Base-by-base conservation (phyloP, 2,329 filamentous ascomycete species). In the Cytospora leucostoma region DNA sequence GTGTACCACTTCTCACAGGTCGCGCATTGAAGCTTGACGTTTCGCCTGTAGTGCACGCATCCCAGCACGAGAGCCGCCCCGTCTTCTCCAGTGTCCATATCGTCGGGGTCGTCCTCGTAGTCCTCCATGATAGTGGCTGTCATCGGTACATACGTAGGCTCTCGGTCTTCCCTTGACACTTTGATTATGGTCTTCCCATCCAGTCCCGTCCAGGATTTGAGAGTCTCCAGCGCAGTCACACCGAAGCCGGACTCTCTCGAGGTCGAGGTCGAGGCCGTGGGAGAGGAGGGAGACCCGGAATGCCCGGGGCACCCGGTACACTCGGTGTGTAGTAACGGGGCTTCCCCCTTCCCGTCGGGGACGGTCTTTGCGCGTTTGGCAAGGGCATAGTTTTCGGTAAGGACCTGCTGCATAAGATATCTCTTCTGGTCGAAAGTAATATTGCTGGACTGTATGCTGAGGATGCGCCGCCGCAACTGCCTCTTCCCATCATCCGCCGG, bases 21-120 rank as follows among this genome's bases (percentile, higher is more conserved):
- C 68, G 86, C 92, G 75, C 95, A 99, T 77, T 99, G 93, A 38
- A 98, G 80, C 75, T 98, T 98, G 70, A 99, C 92, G 70, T 98
- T 98, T 67, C 95, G 88, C 72, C 91, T 92, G 75, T 99, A 99
- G 76, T 99, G 95, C 70, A 89, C 82, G 74, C 95, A 99, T 0
- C 95, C 95, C 6, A 97, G 77, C 7, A 61, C 35, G 35, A 47
- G 59, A 27, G 51, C 44, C 19, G 44, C 44, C 44, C 44, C 27
- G 4, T 27, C 38, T 35, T 81, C 78, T 3, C 77, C 79, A 27
- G 79, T 77, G 7, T 56, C 65, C 15, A 62, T 57, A 8, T 68
- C 67, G 17, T 68, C 68, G 2, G 63, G 67, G 17, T 72, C 68
- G 32, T 76, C 75, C 37, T 76, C 74, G 66, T 74, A 74, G 49